Evolutionary conservation across 768 basidiomycete species (phyloP), one percentile per base, ranked within the genome.

Genomic region (Auricularia auricula-judae): DNA sequence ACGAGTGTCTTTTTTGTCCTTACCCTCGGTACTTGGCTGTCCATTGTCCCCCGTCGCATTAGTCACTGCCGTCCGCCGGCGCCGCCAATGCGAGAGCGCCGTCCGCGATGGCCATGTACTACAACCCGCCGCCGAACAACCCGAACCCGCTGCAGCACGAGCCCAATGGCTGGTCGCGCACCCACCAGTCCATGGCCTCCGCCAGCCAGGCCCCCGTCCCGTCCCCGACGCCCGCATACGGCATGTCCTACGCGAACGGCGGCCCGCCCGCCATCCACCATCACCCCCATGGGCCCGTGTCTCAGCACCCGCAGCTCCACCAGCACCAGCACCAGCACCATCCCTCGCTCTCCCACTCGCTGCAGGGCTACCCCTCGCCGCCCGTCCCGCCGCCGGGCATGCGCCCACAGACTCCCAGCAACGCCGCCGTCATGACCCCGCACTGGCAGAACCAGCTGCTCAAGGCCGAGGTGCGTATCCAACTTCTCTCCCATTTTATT

Each of bases 391-490:
- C 81, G 4, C 82, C 84, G 65, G 34, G 83, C 80, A 8, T 79
- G 78, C 47, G 75, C 76, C 36, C 73, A 74, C 12, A 80, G 82
- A 62, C 86, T 86, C 56, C 56, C 7, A 34, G 29, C 23, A 51
- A 51, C 16, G 47, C 11, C 47, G 47, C 18, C 75, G 82, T 87
- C 68, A 85, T 92, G 70, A 86, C 85, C 21, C 84, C 85, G 2
- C 91, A 93, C 67, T 97, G 94, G 94, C 92, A 95, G 72, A 87
- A 94, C 72, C 94, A 97, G 78, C 76, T 97, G 68, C 79, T 94
- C 72, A 92, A 93, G 74, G 94, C 86, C 73, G 93, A 96, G 80
- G 94, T 93, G 74, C 70, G 88, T 84, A 65, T 69, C 67, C 51
- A 66, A 53, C 18, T 61, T 44, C 65, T 64, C 66, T 66, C 54